phyloP scores from a whole-genome alignment of 2,329 filamentous ascomycete genomes.

The Stachybotrys chartarum region DNA sequence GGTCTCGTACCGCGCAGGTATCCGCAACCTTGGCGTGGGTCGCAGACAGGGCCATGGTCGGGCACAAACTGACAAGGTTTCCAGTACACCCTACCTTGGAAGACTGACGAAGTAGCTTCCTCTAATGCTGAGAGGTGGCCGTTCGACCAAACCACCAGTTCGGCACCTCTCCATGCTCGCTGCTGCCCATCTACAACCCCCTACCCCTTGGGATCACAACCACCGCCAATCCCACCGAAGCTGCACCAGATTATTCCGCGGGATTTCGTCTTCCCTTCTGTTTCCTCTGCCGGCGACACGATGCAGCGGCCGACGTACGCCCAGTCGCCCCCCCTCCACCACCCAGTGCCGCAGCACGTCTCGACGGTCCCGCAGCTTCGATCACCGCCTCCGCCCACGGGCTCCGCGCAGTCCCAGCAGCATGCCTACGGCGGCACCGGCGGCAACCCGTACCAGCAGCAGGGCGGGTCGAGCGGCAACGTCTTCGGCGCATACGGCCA shows the following conservation, averaged over 20 bases:
- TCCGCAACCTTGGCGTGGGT: neutral
- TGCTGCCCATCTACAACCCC: neutral
- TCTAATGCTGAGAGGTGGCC: neutral
- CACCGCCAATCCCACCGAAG: no score
- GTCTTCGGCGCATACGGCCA: constrained; percentile 71
- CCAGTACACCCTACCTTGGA: neutral
- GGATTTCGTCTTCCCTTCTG: neutral
- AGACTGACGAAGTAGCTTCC: neutral
- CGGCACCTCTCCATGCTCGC: neutral
- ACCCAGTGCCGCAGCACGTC: constrained; percentile 96
- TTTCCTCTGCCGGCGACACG: constrained; percentile 18
- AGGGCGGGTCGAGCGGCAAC: constrained; percentile 44
- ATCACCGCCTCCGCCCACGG: constrained; percentile 78
- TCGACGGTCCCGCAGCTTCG: constrained; percentile 95
- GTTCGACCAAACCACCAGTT: neutral
- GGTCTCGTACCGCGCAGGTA: neutral
- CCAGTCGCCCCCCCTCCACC: constrained; percentile 89
- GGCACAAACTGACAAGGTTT: neutral
- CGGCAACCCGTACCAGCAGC: constrained; percentile 69
- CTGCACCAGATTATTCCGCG: no score
- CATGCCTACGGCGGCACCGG: constrained; percentile 55
- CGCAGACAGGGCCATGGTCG: neutral
- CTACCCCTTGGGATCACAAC: neutral
- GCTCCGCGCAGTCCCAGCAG: constrained; percentile 59
- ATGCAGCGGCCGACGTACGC: constrained; percentile 87